Evolutionary conservation across 345 rosid species (phyloP).

Genomic region (Punica granatum): DNA sequence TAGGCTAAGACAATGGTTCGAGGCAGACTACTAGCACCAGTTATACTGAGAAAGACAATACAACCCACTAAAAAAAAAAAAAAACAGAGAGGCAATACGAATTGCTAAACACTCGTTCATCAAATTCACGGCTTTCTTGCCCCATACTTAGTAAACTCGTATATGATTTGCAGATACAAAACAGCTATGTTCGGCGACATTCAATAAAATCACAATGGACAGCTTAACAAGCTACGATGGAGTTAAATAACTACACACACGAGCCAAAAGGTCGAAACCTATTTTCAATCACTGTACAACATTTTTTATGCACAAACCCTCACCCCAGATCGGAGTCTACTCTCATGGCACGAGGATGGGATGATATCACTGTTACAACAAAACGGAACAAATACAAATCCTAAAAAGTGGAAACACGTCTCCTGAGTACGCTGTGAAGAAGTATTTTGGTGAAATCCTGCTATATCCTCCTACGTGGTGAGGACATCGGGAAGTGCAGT

Average conservation of each 20-base stretch:
- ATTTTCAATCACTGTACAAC: neutral
- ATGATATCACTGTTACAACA: neutral
- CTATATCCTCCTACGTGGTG: slow-evolving; percentile 40
- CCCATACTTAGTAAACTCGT: no score
- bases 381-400: neutral
- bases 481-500: slow-evolving; percentile 49
- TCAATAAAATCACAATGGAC: no score
- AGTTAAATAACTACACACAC: neutral
- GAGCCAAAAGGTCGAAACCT: neutral
- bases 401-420: neutral
- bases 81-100: no score
- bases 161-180: no score
- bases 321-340: neutral
- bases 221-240: no score
- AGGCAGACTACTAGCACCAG: no score
- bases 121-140: no score
- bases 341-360: neutral
- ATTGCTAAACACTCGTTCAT: no score
- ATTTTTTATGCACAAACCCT: neutral
- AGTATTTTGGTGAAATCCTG: neutral
- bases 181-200: no score
- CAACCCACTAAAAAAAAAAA: no score
- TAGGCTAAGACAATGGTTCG: no score
- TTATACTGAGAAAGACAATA: no score
- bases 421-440: neutral